Evolutionary conservation across 208 protist species (phyloP).

Genomic region (Wallacemonas sp.): DNA sequence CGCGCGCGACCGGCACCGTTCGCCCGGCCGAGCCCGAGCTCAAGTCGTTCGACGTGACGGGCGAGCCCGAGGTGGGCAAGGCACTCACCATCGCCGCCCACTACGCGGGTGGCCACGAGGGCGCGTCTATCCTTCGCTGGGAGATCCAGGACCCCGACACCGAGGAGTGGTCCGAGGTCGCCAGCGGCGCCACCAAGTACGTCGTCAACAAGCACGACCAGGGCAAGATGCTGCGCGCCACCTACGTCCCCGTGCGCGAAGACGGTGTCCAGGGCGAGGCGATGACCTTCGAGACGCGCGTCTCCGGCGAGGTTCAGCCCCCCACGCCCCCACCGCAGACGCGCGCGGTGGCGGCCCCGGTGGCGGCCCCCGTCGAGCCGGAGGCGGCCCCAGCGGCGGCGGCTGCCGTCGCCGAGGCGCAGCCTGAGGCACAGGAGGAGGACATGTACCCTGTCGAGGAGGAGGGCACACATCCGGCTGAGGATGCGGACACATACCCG

Average conservation of each 20-base stretch:
- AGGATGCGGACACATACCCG: background rate
- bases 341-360: conserved; percentile 5
- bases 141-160: conserved; percentile 68
- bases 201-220: conserved; percentile 58
- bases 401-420: conserved; percentile 14
- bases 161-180: conserved; percentile 54
- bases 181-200: conserved; percentile 52
- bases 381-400: background rate
- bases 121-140: conserved; percentile 72
- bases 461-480: background rate
- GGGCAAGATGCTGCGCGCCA: conserved; percentile 78
- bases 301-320: conserved; percentile 27
- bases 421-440: background rate
- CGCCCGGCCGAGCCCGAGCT: conserved; percentile 57
- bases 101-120: conserved; percentile 77
- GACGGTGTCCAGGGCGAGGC: conserved; percentile 74
- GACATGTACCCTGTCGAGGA: conserved; percentile 10
- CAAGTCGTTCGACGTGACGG: conserved; percentile 67
- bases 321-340: conserved; percentile 12
- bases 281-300: conserved; percentile 60
- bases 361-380: conserved; percentile 1
- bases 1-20: conserved; percentile 47
- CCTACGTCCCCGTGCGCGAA: conserved; percentile 84
- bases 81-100: conserved; percentile 68
- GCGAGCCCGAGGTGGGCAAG: conserved; percentile 57